phyloP scores from a whole-genome alignment of 768 basidiomycete species.

The Mycena kentingensis region DNA sequence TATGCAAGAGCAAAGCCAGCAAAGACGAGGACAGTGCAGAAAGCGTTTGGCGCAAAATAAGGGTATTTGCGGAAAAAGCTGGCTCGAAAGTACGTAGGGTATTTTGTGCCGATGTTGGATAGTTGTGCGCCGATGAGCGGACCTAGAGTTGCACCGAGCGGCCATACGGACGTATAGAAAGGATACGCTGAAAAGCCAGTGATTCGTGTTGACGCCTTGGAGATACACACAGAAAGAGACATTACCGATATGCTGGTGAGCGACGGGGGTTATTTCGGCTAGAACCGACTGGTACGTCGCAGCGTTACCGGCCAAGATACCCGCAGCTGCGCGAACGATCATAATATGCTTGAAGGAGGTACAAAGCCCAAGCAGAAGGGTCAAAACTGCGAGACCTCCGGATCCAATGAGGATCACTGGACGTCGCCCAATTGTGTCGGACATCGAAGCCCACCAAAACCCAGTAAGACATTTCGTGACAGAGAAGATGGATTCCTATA shows the following conservation, averaged over 20 bases:
- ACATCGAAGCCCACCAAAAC: slow-evolving; percentile 29
- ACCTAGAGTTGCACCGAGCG: slow-evolving; percentile 14
- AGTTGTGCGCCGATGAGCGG: slow-evolving; percentile 51
- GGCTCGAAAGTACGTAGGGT: slow-evolving; percentile 44
- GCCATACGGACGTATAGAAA: slow-evolving; percentile 56
- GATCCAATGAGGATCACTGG: slow-evolving; percentile 62
- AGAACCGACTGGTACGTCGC: too few relatives aligned
- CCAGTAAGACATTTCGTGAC: slow-evolving; percentile 61
- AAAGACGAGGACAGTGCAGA: slow-evolving; percentile 46
- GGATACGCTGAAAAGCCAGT: too few relatives aligned
- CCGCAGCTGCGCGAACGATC: slow-evolving; percentile 54
- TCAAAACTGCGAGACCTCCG: slow-evolving; percentile 52
- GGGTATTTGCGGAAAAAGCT: slow-evolving; percentile 51
- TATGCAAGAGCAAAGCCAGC: slow-evolving; percentile 46
- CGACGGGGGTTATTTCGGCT: slow-evolving; percentile 45
- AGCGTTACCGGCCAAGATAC: too few relatives aligned
- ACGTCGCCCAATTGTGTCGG: slow-evolving; percentile 59
- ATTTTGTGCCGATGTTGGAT: slow-evolving; percentile 56
- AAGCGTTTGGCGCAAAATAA: slow-evolving; percentile 64
- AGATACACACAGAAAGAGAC: slow-evolving; percentile 58
- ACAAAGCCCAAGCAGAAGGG: slow-evolving; percentile 61
- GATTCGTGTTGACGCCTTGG: too few relatives aligned
- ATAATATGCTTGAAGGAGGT: slow-evolving; percentile 50
- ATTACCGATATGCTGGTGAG: slow-evolving; percentile 60
- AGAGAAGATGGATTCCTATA: slow-evolving; percentile 68